These are phyloP conservation scores for Chaetomium cochliodes DNA, from an alignment of 495 filamentous ascomycete genomes.

Conservation along the genomic window DNA sequence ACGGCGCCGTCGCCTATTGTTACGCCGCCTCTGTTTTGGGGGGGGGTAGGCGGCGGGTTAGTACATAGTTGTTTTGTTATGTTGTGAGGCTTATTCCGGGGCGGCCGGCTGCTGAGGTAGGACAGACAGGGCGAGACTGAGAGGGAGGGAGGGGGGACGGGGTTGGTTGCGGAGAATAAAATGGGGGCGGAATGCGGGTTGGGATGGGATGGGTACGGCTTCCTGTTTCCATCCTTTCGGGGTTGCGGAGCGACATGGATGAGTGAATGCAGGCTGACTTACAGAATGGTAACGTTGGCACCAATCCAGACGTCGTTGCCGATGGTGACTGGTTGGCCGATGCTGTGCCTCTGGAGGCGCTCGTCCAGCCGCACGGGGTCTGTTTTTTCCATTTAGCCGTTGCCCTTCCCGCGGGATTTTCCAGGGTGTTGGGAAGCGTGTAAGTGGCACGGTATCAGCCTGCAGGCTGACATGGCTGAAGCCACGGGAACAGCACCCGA, in stretches of 20 bases:
- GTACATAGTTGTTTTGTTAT: no score
- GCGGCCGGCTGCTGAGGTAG: no score
- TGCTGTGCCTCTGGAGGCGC: conserved; percentile 30
- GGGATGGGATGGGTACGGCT: neutral
- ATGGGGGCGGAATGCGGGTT: neutral
- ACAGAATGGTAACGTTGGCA: conserved; percentile 54
- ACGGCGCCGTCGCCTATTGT: conserved; percentile 39
- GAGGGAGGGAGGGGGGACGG: neutral
- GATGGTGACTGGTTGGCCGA: conserved; percentile 38
- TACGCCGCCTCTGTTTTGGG: conserved; percentile 37
- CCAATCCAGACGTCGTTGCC: conserved; percentile 51
- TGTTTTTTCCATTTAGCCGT: conserved; percentile 15
- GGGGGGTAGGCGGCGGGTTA: no score
- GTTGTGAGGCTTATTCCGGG: no score
- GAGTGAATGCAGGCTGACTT: conserved; percentile 16
- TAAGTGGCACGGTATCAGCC: neutral
- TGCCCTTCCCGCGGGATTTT: neutral
- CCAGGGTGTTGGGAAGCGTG: neutral
- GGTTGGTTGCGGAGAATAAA: neutral
- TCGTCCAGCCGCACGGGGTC: conserved; percentile 33
- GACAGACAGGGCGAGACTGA: neutral
- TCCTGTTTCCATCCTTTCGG: neutral
- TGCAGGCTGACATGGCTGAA: neutral
- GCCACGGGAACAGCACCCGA: conserved; percentile 18
- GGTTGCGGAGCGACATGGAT: neutral